phyloP scores from a whole-genome alignment of 371 early-diverging fungal species.

The Actinomucor elegans region DNA sequence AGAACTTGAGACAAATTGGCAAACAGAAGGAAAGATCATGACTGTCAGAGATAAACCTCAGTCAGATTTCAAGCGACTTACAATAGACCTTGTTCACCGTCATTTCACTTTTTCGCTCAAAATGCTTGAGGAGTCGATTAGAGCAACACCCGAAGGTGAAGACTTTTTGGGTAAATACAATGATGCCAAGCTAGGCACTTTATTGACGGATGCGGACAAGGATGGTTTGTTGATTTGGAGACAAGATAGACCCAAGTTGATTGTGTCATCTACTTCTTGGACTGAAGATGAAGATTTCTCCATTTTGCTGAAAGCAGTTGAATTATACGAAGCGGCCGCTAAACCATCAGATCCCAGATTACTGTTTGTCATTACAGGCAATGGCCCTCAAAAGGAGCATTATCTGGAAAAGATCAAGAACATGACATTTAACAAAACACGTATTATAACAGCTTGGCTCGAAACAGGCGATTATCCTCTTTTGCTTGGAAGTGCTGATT shows the following conservation, averaged over 20 bases:
- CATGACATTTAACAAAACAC: constrained; percentile 55
- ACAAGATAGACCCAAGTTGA: constrained; percentile 61
- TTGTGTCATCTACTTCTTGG: constrained; percentile 94
- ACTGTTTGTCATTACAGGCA: constrained; percentile 89
- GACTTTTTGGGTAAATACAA: constrained; percentile 14
- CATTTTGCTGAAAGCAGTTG: constrained; percentile 73
- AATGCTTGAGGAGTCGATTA: constrained; percentile 37
- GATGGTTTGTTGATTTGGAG: constrained; percentile 34
- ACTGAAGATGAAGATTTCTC: constrained; percentile 95
- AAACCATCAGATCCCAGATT: constrained; percentile 54
- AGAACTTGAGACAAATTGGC: constrained; percentile 62
- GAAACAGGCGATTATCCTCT: constrained; percentile 80
- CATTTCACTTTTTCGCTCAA: constrained; percentile 14
- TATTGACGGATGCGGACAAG: constrained; percentile 40
- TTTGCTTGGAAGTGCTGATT: constrained; percentile 84
- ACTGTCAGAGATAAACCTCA: constrained; percentile 79
- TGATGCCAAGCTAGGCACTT: constrained; percentile 28
- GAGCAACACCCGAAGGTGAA: constrained; percentile 3
- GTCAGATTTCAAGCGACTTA: constrained; percentile 62
- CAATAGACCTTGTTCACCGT: constrained; percentile 55
- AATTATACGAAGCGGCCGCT: constrained; percentile 50
- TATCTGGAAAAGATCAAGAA: constrained; percentile 66
- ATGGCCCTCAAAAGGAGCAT: constrained; percentile 77
- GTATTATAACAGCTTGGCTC: constrained; percentile 84
- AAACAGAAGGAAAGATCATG: constrained; percentile 59